Conservation (phyloP, 2,329 filamentous ascomycete genomes). For the Metarhizium guizhouense region DNA sequence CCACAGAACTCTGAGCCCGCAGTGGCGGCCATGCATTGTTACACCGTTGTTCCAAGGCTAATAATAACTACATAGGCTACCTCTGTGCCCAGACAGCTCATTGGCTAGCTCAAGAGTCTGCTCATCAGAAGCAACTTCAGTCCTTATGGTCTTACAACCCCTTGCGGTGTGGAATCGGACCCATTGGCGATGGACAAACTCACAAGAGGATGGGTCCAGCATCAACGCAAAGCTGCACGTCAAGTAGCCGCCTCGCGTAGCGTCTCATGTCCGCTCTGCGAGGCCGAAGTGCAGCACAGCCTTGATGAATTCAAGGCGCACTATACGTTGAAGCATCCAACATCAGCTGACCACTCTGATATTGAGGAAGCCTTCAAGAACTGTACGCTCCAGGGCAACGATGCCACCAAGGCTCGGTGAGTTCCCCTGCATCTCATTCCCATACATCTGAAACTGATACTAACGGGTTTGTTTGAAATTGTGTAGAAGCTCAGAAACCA, state of each 20-base stretch:
- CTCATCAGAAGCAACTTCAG: not conserved
- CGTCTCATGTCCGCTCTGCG: constrained; percentile 15
- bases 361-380: constrained; percentile 17
- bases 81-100: not conserved
- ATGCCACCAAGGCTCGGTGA: not conserved
- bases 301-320: constrained; percentile 19
- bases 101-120: not conserved
- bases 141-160: not conserved
- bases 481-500: not conserved
- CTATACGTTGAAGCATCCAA: constrained; percentile 11
- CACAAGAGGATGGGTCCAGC: constrained; percentile 14
- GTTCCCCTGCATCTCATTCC: not conserved
- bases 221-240: constrained; percentile 15
- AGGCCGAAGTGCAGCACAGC: constrained; percentile 13
- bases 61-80: not conserved
- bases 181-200: constrained; percentile 7
- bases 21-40: too few relatives aligned
- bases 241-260: constrained; percentile 10
- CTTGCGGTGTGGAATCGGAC: not conserved
- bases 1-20: too few relatives aligned
- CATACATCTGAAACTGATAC: not conserved
- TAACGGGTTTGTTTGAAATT: not conserved
- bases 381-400: constrained; percentile 9
- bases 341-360: constrained; percentile 14
- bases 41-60: not conserved